phyloP scores from a whole-genome alignment of 176 grass and related monocot genomes.

The Pontederia paniculata region DNA sequence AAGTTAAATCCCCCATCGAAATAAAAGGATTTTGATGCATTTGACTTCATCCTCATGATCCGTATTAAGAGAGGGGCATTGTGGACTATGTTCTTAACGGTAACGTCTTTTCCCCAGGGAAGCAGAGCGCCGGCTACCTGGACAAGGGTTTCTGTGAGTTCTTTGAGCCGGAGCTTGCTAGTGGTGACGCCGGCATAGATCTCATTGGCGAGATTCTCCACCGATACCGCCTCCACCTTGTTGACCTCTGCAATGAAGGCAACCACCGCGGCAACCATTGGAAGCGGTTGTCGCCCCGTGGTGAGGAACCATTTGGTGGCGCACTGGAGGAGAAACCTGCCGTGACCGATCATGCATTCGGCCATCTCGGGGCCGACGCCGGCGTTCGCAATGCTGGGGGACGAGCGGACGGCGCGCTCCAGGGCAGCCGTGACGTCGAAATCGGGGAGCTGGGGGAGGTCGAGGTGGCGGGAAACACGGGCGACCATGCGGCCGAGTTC shows the following conservation, averaged over 20 bases:
- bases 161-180: constrained; percentile 38
- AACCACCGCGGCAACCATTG: constrained; percentile 35
- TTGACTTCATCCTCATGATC: constrained; percentile 50
- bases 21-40: constrained; percentile 1
- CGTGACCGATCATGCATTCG: constrained; percentile 38
- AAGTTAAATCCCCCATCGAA: constrained; percentile 27
- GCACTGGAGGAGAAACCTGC: constrained; percentile 50
- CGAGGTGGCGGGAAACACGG: constrained; percentile 32
- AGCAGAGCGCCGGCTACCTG: constrained; percentile 36
- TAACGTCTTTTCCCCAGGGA: constrained; percentile 56
- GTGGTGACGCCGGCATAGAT: constrained; percentile 32
- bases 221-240: constrained; percentile 20
- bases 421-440: constrained; percentile 38
- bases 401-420: constrained; percentile 20
- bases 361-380: constrained; percentile 5
- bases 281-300: constrained; percentile 47
- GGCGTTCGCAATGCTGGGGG: constrained; percentile 14
- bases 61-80: constrained; percentile 44
- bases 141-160: constrained; percentile 39
- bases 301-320: constrained; percentile 68
- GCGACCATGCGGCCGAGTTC: constrained; percentile 36
- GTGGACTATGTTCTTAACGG: constrained; percentile 38
- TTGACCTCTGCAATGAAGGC: constrained; percentile 37
- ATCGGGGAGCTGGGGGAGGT: constrained; percentile 29
- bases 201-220: constrained; percentile 42